Evolutionary conservation across 2,329 filamentous ascomycete genomes (phyloP).

Genomic region (Penicillium sp.): DNA sequence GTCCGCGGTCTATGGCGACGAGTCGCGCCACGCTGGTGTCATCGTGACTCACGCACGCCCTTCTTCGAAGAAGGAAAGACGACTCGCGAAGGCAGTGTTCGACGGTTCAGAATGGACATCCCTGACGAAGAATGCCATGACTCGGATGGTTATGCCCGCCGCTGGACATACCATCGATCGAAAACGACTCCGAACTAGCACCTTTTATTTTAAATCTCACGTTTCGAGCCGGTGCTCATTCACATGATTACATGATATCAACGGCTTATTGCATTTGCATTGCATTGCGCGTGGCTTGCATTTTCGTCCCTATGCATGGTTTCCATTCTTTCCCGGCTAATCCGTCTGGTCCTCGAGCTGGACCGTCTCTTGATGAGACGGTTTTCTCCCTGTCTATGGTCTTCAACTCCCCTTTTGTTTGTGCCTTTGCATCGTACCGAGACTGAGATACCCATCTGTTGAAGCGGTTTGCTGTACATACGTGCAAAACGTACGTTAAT

Average conservation of each 20-base stretch:
- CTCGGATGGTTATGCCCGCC: conserved; percentile 5
- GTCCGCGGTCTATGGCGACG: conserved; percentile 42
- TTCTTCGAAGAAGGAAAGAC: conserved; percentile 44
- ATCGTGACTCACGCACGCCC: conserved; percentile 30
- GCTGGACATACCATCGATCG: conserved; percentile 16
- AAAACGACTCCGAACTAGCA: conserved; percentile 5
- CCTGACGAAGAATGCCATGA: conserved; percentile 26
- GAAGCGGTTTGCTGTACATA: not conserved
- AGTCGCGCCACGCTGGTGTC: conserved; percentile 41
- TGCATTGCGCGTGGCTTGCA: conserved; percentile 7
- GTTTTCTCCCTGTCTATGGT: not conserved
- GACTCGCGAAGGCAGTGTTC: conserved; percentile 43
- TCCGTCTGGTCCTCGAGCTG: not conserved
- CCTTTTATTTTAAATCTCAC: not conserved
- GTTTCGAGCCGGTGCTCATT: not conserved
- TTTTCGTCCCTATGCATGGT: conserved; percentile 5
- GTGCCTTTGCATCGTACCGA: not conserved
- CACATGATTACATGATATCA: conserved; percentile 6
- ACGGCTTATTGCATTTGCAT: conserved; percentile 14
- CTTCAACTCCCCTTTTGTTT: not conserved
- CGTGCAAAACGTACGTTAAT: not conserved
- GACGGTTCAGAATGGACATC: conserved; percentile 45
- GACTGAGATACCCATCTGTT: conserved; percentile 10
- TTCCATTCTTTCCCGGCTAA: not conserved
- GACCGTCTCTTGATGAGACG: not conserved